Conservation (phyloP, 2,329 filamentous ascomycete species). For the Escovopsis sp. region DNA sequence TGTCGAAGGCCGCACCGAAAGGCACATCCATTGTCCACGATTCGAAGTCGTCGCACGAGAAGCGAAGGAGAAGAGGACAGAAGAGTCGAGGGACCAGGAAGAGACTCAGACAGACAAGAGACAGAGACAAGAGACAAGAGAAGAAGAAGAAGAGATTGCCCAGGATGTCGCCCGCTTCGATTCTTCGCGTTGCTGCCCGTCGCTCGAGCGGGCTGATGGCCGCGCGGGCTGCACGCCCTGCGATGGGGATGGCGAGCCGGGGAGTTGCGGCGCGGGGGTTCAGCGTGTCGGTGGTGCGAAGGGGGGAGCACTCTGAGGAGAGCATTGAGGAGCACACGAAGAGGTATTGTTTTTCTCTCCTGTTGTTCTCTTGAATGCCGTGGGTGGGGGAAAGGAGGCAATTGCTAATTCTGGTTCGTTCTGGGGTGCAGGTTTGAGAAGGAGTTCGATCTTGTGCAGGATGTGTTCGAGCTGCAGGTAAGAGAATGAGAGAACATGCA, state of each 20-base stretch:
- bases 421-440: slow-evolving; percentile 71
- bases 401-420: slow-evolving; percentile 14
- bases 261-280: slow-evolving; percentile 39
- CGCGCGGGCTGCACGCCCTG: slow-evolving; percentile 43
- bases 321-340: slow-evolving; percentile 98
- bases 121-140: too few species aligned
- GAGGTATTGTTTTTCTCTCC: slow-evolving; percentile 47
- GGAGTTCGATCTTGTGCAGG: slow-evolving; percentile 93
- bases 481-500: too few species aligned
- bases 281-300: slow-evolving; percentile 45
- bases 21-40: too few species aligned
- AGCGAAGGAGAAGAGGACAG: too few species aligned
- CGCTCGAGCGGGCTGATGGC: slow-evolving; percentile 50
- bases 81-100: too few species aligned
- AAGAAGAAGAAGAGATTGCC: too few species aligned
- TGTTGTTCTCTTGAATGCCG: neutral
- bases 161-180: slow-evolving; percentile 48
- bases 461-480: slow-evolving; percentile 99
- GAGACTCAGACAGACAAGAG: too few species aligned
- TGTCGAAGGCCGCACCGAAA: too few species aligned
- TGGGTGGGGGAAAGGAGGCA: slow-evolving; percentile 6
- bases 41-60: too few species aligned
- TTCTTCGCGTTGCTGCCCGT: slow-evolving; percentile 59
- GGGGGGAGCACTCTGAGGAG: slow-evolving; percentile 68
- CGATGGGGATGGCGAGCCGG: slow-evolving; percentile 38